Conservation (phyloP, 306 rosid species). For the Cicer bijugum region DNA sequence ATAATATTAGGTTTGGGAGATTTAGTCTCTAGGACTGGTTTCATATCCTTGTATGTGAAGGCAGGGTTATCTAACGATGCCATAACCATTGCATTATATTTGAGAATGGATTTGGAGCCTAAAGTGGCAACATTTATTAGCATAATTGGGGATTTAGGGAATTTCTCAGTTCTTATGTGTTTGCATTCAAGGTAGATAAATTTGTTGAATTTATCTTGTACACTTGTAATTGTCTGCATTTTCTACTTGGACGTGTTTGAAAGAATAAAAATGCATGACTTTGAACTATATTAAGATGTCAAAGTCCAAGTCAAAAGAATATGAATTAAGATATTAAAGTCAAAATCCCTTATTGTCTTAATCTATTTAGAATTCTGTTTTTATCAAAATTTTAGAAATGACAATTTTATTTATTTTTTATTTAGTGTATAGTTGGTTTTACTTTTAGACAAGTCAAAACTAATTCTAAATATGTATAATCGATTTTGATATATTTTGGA, state of each 20-base stretch:
- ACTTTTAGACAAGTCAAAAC: too few relatives aligned
- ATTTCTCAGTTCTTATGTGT: background rate
- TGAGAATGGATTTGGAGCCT: conserved; percentile 61
- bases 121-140: conserved; percentile 63
- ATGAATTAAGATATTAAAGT: conserved; percentile 28
- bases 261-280: conserved; percentile 18
- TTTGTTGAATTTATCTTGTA: conserved; percentile 18
- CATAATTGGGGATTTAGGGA: conserved; percentile 64
- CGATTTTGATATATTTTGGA: too few relatives aligned
- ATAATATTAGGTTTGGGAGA: conserved; percentile 44
- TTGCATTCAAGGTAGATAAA: conserved; percentile 1
- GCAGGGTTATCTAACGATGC: conserved; percentile 56
- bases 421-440: background rate
- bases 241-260: conserved; percentile 13
- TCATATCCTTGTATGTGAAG: conserved; percentile 65
- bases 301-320: conserved; percentile 29
- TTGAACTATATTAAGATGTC: background rate
- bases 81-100: conserved; percentile 45
- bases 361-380: conserved; percentile 31
- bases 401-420: background rate
- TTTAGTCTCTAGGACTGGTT: conserved; percentile 76
- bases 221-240: conserved; percentile 17
- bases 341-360: conserved; percentile 33
- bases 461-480: too few relatives aligned
- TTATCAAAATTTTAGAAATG: conserved; percentile 2